phyloP scores from a whole-genome alignment of 495 filamentous ascomycete genomes.

The Mytilinidion resinicola region DNA sequence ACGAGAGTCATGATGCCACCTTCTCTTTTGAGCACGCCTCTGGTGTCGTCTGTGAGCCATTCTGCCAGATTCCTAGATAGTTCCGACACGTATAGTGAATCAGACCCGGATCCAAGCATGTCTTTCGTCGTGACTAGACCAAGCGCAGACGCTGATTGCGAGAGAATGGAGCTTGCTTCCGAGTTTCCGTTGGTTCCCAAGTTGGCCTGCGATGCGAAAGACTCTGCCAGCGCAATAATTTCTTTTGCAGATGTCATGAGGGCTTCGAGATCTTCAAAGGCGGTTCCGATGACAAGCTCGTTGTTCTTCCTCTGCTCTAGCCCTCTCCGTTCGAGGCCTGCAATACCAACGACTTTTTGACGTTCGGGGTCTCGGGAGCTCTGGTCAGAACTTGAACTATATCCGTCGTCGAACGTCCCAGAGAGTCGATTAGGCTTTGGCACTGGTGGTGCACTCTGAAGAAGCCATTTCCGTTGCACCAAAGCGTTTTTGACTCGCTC shows the following conservation, averaged over 20 bases:
- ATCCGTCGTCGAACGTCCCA: conserved; percentile 15
- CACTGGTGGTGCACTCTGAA: conserved; percentile 86
- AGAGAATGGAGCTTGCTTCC: conserved; percentile 67
- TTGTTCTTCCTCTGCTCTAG: conserved; percentile 83
- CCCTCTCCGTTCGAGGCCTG: conserved; percentile 79
- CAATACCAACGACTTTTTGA: conserved; percentile 75
- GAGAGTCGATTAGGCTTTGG: conserved; percentile 50
- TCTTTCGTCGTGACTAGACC: conserved; percentile 91
- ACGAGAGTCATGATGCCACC: conserved; percentile 93
- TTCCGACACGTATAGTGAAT: conserved; percentile 63
- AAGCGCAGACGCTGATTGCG: conserved; percentile 75
- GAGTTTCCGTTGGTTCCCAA: conserved; percentile 47
- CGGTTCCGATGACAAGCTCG: conserved; percentile 83
- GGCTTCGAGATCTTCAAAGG: conserved; percentile 94
- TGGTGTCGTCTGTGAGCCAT: conserved; percentile 83
- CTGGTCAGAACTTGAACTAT: not conserved
- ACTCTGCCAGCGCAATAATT: conserved; percentile 87
- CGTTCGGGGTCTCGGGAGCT: conserved; percentile 31
- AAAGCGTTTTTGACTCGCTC: conserved; percentile 82
- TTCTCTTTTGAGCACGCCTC: conserved; percentile 72
- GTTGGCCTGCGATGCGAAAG: conserved; percentile 65
- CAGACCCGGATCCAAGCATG: conserved; percentile 57
- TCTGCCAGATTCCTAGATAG: conserved; percentile 86
- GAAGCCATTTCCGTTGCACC: conserved; percentile 91
- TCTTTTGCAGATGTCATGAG: conserved; percentile 97